phyloP scores from a whole-genome alignment of 139 green algal species.

The Chlorella vulgaris region DNA sequence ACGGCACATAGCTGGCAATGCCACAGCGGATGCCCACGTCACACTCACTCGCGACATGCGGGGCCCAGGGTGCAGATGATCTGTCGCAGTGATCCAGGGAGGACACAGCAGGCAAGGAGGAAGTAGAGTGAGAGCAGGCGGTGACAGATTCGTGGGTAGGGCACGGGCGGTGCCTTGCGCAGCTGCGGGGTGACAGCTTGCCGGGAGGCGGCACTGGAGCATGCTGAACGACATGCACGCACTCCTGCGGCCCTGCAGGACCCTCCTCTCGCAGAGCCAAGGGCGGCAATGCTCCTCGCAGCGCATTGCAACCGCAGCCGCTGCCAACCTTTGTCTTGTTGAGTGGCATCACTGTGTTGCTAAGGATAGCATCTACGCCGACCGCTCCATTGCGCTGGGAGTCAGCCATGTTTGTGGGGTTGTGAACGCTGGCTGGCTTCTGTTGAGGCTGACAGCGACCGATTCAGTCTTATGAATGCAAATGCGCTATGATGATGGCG shows the following conservation, averaged over 20 bases:
- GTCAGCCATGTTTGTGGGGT: too few relatives aligned
- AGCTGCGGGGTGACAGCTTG: background rate
- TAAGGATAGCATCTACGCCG: slow-evolving; percentile 32
- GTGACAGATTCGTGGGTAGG: too few relatives aligned
- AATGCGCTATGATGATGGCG: too few relatives aligned
- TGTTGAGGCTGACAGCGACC: background rate
- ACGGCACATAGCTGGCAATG: background rate
- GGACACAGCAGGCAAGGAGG: background rate
- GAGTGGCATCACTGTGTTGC: background rate
- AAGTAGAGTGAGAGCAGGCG: too few relatives aligned
- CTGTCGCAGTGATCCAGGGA: slow-evolving; percentile 39
- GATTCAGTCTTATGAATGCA: too few relatives aligned
- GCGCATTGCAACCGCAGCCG: background rate
- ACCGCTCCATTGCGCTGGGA: slow-evolving; percentile 11
- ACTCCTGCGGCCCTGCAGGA: background rate
- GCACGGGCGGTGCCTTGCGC: background rate
- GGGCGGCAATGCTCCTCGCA: background rate
- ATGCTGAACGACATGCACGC: too few relatives aligned
- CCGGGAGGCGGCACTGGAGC: too few relatives aligned
- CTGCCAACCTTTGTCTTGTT: slow-evolving; percentile 32
- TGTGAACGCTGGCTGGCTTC: too few relatives aligned
- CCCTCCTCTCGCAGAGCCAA: background rate
- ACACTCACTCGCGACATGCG: slow-evolving; percentile 57
- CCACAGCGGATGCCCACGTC: background rate
- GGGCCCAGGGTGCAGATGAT: slow-evolving; percentile 97